Evolutionary conservation across 78 protist genomes (phyloP).

Genomic region (Dictyostelium brefeldianum): DNA sequence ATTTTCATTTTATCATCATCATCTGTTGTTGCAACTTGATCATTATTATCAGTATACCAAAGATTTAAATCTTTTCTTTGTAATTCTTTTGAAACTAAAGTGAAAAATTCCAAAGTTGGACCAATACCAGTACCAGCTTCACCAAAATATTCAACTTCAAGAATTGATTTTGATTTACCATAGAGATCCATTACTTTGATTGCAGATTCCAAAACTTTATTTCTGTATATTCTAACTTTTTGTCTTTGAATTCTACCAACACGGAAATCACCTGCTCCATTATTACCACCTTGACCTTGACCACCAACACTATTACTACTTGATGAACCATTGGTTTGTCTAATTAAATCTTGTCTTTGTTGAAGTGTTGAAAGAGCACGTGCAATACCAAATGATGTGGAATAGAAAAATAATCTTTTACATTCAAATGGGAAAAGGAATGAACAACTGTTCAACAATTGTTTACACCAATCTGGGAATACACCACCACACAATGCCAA

Average conservation of each 20-base stretch:
- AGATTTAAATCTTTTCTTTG: conserved; percentile 74
- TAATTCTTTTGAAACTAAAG: conserved; percentile 90
- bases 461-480: conserved; percentile 88
- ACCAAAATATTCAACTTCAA: conserved; percentile 93
- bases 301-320: too few species aligned
- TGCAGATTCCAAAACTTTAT: conserved; percentile 85
- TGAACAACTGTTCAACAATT: conserved; percentile 51
- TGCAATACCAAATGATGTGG: conserved; percentile 89
- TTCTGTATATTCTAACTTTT: conserved; percentile 87
- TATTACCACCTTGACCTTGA: not conserved
- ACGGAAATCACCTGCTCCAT: conserved; percentile 64
- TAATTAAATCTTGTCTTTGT: conserved; percentile 47
- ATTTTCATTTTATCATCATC: conserved; percentile 12
- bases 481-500: conserved; percentile 85
- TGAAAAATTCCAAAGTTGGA: conserved; percentile 93
- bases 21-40: not conserved
- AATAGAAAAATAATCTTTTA: conserved; percentile 69
- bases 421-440: conserved; percentile 85
- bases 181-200: conserved; percentile 84
- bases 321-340: conserved; percentile 19
- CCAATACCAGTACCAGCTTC: conserved; percentile 90
- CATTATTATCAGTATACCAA: conserved; percentile 61
- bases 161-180: conserved; percentile 77
- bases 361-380: conserved; percentile 85
- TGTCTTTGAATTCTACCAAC: conserved; percentile 90